Conservation (phyloP, 1,284 basidiomycete genomes). For the Cutaneotrichosporon mucoides region DNA sequence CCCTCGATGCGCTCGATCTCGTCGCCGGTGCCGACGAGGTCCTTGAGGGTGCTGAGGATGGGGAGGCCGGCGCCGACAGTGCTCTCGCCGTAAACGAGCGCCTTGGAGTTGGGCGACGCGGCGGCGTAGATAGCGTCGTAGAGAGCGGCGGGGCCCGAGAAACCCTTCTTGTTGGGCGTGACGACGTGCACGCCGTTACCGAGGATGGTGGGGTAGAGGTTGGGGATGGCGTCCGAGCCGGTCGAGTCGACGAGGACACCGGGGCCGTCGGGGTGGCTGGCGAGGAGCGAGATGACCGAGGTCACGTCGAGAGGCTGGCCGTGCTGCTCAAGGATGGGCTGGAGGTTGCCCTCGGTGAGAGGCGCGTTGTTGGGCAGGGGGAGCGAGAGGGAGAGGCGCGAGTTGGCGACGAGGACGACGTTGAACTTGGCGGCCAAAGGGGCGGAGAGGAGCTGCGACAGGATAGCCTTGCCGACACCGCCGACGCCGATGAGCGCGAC, state of each 20-base stretch:
- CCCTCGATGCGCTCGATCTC: conserved; percentile 61
- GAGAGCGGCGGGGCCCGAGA: conserved; percentile 68
- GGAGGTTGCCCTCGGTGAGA: conserved; percentile 49
- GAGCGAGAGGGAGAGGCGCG: conserved; percentile 62
- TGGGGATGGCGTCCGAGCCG: conserved; percentile 76
- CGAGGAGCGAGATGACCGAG: conserved; percentile 49
- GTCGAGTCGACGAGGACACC: conserved; percentile 93
- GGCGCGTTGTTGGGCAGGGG: conserved; percentile 47
- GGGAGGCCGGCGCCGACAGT: conserved; percentile 96
- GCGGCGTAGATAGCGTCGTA: conserved; percentile 65
- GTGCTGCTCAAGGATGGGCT: conserved; percentile 44
- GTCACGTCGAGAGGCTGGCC: conserved; percentile 49
- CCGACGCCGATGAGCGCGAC: conserved; percentile 82
- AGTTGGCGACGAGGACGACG: conserved; percentile 73
- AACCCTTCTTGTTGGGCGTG: conserved; percentile 98
- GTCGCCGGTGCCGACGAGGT: conserved; percentile 87
- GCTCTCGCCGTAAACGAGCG: conserved; percentile 76
- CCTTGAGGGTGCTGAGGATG: conserved; percentile 84
- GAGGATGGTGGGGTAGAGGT: conserved; percentile 77
- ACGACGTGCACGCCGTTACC: conserved; percentile 77
- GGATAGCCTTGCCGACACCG: conserved; percentile 78
- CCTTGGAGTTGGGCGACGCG: conserved; percentile 55
- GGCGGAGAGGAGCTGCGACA: conserved; percentile 63
- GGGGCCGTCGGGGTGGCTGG: conserved; percentile 53
- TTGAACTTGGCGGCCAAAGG: conserved; percentile 53